phyloP scores from a whole-genome alignment of 2,329 filamentous ascomycete genomes.

The Hyphodiscus sp. region DNA sequence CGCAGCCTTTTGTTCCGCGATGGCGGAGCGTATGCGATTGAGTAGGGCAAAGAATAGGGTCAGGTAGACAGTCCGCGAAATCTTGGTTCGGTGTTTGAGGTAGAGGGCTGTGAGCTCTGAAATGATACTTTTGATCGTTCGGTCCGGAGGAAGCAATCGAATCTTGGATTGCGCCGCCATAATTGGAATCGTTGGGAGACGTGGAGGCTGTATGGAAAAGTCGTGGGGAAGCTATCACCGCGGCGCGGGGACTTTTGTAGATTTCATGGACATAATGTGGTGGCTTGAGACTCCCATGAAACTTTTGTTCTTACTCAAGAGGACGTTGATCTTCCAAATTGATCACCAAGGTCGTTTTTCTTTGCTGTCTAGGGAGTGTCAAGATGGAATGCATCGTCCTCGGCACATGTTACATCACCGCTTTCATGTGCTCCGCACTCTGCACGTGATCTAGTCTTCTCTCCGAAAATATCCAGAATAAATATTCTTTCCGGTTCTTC shows the following conservation, averaged over 20 bases:
- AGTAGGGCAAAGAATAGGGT: constrained; percentile 73
- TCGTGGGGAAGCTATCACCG: constrained; percentile 13
- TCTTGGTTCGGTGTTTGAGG: constrained; percentile 69
- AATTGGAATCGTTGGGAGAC: neutral
- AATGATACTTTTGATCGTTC: constrained; percentile 58
- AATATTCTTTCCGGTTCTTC: no score
- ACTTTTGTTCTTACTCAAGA: neutral
- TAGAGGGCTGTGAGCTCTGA: constrained; percentile 66
- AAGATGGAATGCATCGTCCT: neutral
- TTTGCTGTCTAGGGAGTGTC: neutral
- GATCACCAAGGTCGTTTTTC: neutral
- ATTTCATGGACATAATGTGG: neutral
- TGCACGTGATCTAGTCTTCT: neutral
- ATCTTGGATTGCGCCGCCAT: constrained; percentile 81
- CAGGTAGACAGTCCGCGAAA: constrained; percentile 78
- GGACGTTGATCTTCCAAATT: neutral
- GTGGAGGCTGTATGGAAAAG: constrained; percentile 8
- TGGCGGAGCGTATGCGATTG: constrained; percentile 84
- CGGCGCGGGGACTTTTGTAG: neutral
- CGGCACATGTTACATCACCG: neutral
- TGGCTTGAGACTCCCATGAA: neutral
- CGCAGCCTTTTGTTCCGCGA: constrained; percentile 87
- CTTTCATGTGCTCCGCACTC: neutral
- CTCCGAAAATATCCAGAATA: neutral
- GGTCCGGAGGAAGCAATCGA: constrained; percentile 56